Base-by-base conservation (phyloP, 176 grass and related monocot genomes). In the Hyparrhenia diplandra region DNA sequence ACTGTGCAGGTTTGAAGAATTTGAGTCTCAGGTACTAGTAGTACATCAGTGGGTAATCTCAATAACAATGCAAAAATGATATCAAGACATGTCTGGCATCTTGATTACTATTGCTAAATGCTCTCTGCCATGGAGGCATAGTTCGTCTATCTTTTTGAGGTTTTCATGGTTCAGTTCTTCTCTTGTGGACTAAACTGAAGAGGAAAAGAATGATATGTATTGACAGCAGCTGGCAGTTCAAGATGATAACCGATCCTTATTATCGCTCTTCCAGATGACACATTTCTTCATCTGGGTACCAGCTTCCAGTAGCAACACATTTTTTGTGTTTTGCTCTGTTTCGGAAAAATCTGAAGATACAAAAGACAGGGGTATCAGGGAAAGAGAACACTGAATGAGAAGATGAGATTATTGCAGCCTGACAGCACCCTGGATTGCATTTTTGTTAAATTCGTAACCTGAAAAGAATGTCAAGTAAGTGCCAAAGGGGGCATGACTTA, bases 391-490 rank as follows among this genome's bases (percentile, higher is more conserved):
- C n/a, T 24, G 27, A 0, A 69, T 31, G 18, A 69, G 5, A 80
- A 80, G 81, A 37, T 74, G 18, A 54, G 23, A 60, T 75, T 20
- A 49, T 13, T 69, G 40, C 6, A 71, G n/a, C 13, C 36, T 25
- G 5, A 36, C 49, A 79, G 0, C 4, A 40, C 57, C 47, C 2
- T 25, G 5, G 52, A 46, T 23, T 34, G 40, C 7, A 7, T 23
- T 79, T n/a, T n/a, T 52, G 29, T 67, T 52, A 37, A 24, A 25
- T 21, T 25, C 34, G 31, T 24, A 80, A 84, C 51, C 75, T 88
- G 60, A 46, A 47, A n/a, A 32, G 18, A 39, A 10, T 34, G n/a
- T 62, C 29, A 47, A 68, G 23, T 23, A 8, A 39, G 37, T 8
- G 18, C 18, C 65, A n/a, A 61, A 17, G n/a, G 27, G 21, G 9